Evolutionary conservation across 495 filamentous ascomycete genomes (phyloP), one percentile per base, ranked within the genome.

Genomic region (Neurospora sp.): DNA sequence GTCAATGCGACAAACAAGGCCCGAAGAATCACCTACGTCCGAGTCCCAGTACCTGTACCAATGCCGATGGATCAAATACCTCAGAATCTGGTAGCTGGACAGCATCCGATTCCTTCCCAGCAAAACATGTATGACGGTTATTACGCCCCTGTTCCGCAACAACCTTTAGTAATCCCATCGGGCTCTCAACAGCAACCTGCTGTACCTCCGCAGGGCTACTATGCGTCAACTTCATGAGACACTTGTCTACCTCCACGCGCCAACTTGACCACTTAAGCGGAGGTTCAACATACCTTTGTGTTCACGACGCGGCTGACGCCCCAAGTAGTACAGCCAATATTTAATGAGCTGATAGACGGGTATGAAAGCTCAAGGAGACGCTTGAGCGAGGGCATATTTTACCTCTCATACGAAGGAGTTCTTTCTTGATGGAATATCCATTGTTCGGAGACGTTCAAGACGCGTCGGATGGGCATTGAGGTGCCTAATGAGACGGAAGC

Each of bases 1-100:
- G 71, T 78, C 40, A 82, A 83, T 71, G 5, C 38, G 34, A 40
- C n/a, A 1, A 71, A 40, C 34, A 69, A 28, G 8, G 39, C 75
- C 13, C 73, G 31, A 37, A 59, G 31, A 31, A 71, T 42, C 6
- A 69, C 75, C 21, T 66, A 73, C 39, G 59, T 78, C 43, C 34
- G 31, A 13, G 76, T 78, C 13, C 71, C 71, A 39, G 21, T 71
- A 40, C 43, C 72, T 2, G 38, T 70, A 70, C 42, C 54, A 17
- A 66, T 66, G 54, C 28, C 28, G 28, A 38, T 71, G 38, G 48
- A 10, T 3, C 62, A 45, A 4, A 10, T 69, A 39, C 72, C 72
- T 9, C 39, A 71, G 66, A 70, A 70, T 13, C 31, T 48, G 38
- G 24, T 69, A 19, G 37, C 59, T 39, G 37, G 70, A 59, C 39